Base-by-base conservation (phyloP, 1,139 yeast genomes). In the Chernovozyma sophiae-reginae region DNA sequence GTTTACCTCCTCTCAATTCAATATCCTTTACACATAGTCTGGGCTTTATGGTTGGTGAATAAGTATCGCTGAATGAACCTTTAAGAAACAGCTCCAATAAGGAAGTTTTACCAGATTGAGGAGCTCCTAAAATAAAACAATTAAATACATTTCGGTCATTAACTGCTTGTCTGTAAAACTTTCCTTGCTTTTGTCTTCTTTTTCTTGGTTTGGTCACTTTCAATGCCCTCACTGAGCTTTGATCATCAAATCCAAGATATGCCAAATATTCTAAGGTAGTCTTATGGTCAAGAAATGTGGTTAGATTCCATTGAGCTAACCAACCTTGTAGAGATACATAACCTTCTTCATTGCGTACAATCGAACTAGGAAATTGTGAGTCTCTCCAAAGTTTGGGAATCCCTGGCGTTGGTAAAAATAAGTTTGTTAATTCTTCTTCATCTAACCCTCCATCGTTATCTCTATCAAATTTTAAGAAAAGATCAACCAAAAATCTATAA, bases 251-350 rank as follows among this genome's bases (percentile, higher is more conserved):
- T 0, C 98, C 98, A 38, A 92, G 69, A 59, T 86, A 86, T 0
- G 95, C 96, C 42, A 92, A 62, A 52, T 90, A 92, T 37, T 89
- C 95, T 40, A 92, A 71, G 0, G 97, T 89, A 1, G 89, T 82
- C 50, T 74, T 79, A 54, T 85, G 81, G 50, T 89, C 95, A 28
- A 92, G 64, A 50, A 81, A 87, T 0, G 97, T 90, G 0, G 97
- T 87, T 81, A 92, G 82, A 48, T 92, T 83, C 98, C 98, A 92
- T 52, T 92, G 97, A 0, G 98, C 97, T 31, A 92, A 62, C 98
- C 98, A 92, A 2, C 98, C 98, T 62, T 92, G 97, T 24, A 92
- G 61, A 0, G 97, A 86, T 3, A 92, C 92, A 53, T 81, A 77
- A 0, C 96, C 97, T 43, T 79, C 81, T 45, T 87, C 96, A 54